Evolutionary conservation across 2,329 filamentous ascomycete genomes (phyloP), one percentile per base, ranked within the genome.

Genomic region (Hypoxylon sp.): DNA sequence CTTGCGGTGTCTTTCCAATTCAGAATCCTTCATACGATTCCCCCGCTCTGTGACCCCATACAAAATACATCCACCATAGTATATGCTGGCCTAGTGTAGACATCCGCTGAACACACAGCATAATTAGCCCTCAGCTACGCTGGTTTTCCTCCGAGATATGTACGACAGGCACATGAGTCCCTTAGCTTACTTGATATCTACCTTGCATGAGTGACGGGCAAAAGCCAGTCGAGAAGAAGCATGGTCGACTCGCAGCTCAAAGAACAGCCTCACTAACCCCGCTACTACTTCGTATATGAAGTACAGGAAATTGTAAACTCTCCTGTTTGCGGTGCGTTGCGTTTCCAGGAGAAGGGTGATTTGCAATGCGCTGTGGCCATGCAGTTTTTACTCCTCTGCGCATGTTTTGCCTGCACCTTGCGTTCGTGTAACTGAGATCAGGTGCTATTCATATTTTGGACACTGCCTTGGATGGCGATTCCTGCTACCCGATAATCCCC

Each of bases 361-460:
- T 53, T 22, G 32, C 30, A 50, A 48, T 53, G 26, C 56, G 58
- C 16, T 60, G 54, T 40, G 48, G 51, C 50, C 56, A 54, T 68
- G 62, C 53, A 62, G 62, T 61, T 58, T 58, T 61, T 61, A 52
- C 59, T 64, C 60, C 54, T 55, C 64, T 61, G 40, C 45, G 46
- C 62, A 65, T 69, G 64, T 67, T 64, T 65, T 63, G 64, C 54
- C 64, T 71, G 50, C 63, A 53, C 58, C 59, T 58, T 60, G 59
- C 52, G 58, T 54, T 55, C 36, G 70, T 72, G 64, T 62, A 44
- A 71, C 64, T 55, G 57, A 68, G 68, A 72, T 70, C 65, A 69
- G 67, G 68, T 70, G 68, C 68, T 69, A 52, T 48, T 64, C 49
- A 51, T 63, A 57, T 66, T 65, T 64, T 70, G 51, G 58, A 50